Conservation (phyloP, 1,139 yeast species). For the Suhomyces bolitotheri region DNA sequence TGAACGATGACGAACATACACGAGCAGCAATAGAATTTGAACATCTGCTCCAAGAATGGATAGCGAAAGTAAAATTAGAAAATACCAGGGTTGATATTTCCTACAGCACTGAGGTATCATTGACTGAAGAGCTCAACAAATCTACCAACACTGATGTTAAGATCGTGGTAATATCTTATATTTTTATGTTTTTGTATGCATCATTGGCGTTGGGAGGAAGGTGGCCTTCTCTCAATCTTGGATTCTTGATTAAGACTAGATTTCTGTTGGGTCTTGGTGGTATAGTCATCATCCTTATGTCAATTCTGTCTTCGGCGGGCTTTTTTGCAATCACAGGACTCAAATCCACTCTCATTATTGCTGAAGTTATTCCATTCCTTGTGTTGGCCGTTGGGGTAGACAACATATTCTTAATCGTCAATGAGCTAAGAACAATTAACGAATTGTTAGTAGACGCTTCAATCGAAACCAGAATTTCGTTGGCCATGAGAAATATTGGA, state of each 20-base stretch:
- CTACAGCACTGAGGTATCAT: constrained; percentile 79
- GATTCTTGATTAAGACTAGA: constrained; percentile 56
- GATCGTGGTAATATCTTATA: constrained; percentile 71
- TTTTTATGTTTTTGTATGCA: constrained; percentile 89
- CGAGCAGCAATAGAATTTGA: constrained; percentile 65
- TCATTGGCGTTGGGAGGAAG: constrained; percentile 77
- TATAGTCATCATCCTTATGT: constrained; percentile 72
- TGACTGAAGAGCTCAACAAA: constrained; percentile 79
- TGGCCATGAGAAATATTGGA: constrained; percentile 71
- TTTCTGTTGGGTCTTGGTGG: constrained; percentile 80
- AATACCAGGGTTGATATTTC: constrained; percentile 60
- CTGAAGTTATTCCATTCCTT: constrained; percentile 95
- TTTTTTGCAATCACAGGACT: constrained; percentile 72
- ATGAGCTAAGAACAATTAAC: constrained; percentile 64
- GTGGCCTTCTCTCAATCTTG: constrained; percentile 28
- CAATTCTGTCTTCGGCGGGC: constrained; percentile 82
- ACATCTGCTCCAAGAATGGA: constrained; percentile 52
- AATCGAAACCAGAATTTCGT: constrained; percentile 55
- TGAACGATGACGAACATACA: constrained; percentile 36
- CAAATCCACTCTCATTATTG: constrained; percentile 86
- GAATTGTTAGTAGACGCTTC: constrained; percentile 41
- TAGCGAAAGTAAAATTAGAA: constrained; percentile 46
- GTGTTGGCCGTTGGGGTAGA: constrained; percentile 94
- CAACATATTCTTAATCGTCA: constrained; percentile 82
- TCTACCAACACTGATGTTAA: constrained; percentile 78